Percentiles rank a stretch among this genome's conserved stretches.
Conservation (phyloP, 257 asterid genomes). For the Jaltomata sinuosa region DNA sequence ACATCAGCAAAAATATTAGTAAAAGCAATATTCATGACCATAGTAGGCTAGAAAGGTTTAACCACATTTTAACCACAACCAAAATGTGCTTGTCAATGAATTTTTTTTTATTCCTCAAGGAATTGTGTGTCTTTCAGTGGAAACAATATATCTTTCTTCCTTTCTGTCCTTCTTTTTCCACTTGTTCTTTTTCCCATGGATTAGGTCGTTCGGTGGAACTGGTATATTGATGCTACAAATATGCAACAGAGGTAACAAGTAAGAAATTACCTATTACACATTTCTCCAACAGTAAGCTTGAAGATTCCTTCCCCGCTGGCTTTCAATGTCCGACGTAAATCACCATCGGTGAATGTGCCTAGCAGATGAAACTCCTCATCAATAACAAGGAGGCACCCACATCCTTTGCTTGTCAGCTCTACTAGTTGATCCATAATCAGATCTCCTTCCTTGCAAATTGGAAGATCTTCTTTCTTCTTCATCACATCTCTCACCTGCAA, state of each 20-base stretch:
- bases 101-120: neutral
- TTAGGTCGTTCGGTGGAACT: neutral
- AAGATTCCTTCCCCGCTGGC: conserved; percentile 86
- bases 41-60: neutral
- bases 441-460: conserved; percentile 73
- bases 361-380: conserved; percentile 49
- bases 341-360: conserved; percentile 95
- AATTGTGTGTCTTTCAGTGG: neutral
- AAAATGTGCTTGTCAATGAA: neutral
- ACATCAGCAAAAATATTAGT: neutral
- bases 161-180: neutral
- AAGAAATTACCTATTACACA: conserved; percentile 72
- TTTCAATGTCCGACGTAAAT: conserved; percentile 76
- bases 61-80: neutral
- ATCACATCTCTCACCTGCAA: conserved; percentile 85
- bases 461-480: conserved; percentile 81
- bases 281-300: conserved; percentile 88
- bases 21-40: neutral
- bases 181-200: neutral
- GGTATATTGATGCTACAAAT: neutral
- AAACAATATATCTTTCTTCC: neutral
- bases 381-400: conserved; percentile 87
- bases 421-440: conserved; percentile 89
- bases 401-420: conserved; percentile 87
- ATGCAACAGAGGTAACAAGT: neutral